Evolutionary conservation across 2,329 filamentous ascomycete species (phyloP).

Genomic region (Ophiobolus disseminans): DNA sequence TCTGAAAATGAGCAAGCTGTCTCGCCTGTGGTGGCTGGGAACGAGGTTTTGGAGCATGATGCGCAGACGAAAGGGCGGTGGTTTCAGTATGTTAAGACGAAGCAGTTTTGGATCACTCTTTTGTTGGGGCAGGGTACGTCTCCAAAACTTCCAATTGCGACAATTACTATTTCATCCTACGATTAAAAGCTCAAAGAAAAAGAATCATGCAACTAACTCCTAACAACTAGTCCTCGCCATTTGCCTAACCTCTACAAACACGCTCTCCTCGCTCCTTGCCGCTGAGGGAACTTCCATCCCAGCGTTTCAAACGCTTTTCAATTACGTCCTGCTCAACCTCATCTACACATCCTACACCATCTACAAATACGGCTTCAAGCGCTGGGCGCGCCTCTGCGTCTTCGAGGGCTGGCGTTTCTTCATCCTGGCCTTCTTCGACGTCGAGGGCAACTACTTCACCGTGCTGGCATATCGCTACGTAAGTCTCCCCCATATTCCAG

Average conservation of each 20-base stretch:
- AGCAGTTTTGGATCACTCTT: constrained; percentile 87
- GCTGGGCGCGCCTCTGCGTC: constrained; percentile 68
- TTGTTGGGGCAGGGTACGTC: constrained; percentile 66
- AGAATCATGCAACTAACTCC: not conserved
- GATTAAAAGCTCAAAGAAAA: constrained; percentile 5
- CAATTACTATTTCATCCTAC: too few relatives aligned
- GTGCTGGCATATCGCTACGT: constrained; percentile 83
- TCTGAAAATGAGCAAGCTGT: constrained; percentile 39
- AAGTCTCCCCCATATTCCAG: constrained; percentile 9
- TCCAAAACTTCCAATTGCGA: too few relatives aligned
- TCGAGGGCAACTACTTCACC: constrained; percentile 97
- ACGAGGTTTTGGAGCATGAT: constrained; percentile 34
- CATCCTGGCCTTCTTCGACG: constrained; percentile 90
- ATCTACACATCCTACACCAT: constrained; percentile 84
- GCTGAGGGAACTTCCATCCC: constrained; percentile 78
- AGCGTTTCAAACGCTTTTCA: constrained; percentile 95
- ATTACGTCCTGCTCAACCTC: constrained; percentile 82
- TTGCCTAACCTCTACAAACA: constrained; percentile 92
- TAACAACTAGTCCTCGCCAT: constrained; percentile 65
- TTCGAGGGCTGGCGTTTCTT: constrained; percentile 89
- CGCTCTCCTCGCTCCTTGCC: constrained; percentile 79
- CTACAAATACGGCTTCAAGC: constrained; percentile 77
- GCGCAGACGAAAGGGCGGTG: constrained; percentile 56
- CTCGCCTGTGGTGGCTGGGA: constrained; percentile 15
- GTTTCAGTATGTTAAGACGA: constrained; percentile 77